These are phyloP conservation scores for Hibiscus tridactylites DNA, from an alignment of 345 rosid species.

Conservation along the genomic window DNA sequence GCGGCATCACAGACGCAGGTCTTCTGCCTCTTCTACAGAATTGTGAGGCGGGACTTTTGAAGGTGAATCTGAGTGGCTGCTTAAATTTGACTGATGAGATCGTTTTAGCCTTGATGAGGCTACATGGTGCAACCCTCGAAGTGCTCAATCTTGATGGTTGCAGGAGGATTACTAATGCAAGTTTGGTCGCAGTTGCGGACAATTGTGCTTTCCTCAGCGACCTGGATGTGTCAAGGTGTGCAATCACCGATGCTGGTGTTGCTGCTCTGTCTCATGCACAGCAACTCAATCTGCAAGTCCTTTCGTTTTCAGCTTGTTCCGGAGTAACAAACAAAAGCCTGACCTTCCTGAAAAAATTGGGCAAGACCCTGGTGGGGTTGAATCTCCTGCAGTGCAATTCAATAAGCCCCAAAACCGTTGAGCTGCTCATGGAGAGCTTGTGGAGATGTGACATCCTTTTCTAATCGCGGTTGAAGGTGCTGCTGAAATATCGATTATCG, in stretches of 20 bases:
- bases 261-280: conserved; percentile 34
- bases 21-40: conserved; percentile 42
- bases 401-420: conserved; percentile 35
- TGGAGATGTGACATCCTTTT: conserved; percentile 74
- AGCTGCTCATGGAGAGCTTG: conserved; percentile 37
- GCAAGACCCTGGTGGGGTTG: conserved; percentile 46
- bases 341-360: conserved; percentile 37
- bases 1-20: conserved; percentile 53
- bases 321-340: conserved; percentile 43
- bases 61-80: conserved; percentile 55
- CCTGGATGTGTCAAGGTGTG: conserved; percentile 55
- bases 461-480: conserved; percentile 7
- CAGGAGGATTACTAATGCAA: conserved; percentile 53
- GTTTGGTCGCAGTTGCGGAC: conserved; percentile 46
- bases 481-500: no score
- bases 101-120: conserved; percentile 31
- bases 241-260: conserved; percentile 45
- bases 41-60: conserved; percentile 48
- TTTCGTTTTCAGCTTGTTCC: conserved; percentile 52
- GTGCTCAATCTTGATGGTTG: conserved; percentile 56
- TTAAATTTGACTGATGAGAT: conserved; percentile 49
- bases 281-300: conserved; percentile 44
- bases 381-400: conserved; percentile 60
- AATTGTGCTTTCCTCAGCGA: conserved; percentile 47
- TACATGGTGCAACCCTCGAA: conserved; percentile 57